These are phyloP conservation scores for Centella asiatica DNA, from an alignment of 129 eudicot genomes.

Conservation along the genomic window DNA sequence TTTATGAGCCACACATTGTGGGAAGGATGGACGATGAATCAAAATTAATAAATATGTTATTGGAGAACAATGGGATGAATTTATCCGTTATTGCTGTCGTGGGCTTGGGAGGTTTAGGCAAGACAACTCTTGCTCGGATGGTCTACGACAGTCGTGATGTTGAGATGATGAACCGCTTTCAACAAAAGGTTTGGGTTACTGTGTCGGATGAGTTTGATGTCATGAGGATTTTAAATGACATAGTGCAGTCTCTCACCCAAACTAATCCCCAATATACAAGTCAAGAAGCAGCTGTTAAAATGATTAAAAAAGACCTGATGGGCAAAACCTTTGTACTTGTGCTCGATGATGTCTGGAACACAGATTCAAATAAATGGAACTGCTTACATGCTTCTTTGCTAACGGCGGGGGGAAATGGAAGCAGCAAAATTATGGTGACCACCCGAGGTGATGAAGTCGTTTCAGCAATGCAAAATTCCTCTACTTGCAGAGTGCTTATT, in stretches of 20 bases:
- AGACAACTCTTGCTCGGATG: neutral
- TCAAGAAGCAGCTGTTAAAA: neutral
- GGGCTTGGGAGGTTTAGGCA: too few species aligned
- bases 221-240: too few species aligned
- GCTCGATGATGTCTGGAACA: slow-evolving; percentile 26
- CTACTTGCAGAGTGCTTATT: too few species aligned
- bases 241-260: neutral
- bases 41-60: neutral
- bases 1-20: neutral
- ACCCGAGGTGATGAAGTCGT: slow-evolving; percentile 12
- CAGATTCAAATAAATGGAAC: slow-evolving; percentile 3
- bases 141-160: too few species aligned
- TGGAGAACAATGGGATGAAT: neutral
- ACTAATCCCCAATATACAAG: neutral
- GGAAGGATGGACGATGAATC: slow-evolving; percentile 13
- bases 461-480: neutral
- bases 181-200: too few species aligned
- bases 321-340: too few species aligned
- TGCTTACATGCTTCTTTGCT: slow-evolving; percentile 3
- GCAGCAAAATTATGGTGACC: slow-evolving; percentile 20
- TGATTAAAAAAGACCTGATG: neutral
- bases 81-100: slow-evolving; percentile 9
- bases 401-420: neutral
- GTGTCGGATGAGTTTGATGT: too few species aligned
- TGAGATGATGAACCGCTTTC: too few species aligned